A percentile compares a stretch with the other conserved stretches of the same genome.
Evolutionary conservation across 1,284 basidiomycete genomes (phyloP).

Genomic region (Ustilago lituana): DNA sequence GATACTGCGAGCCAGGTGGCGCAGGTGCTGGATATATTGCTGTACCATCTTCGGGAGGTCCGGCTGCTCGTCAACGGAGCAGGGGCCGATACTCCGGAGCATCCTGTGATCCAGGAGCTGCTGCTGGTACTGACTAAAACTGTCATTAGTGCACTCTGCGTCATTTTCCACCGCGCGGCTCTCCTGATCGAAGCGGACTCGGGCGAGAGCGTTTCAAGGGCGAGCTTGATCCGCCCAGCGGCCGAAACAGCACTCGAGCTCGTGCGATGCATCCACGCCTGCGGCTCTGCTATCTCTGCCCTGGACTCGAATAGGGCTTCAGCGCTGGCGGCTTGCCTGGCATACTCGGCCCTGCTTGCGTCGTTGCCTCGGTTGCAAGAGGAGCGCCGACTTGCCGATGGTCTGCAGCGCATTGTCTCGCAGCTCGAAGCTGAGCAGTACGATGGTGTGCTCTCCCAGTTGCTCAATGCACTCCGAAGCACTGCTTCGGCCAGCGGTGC

Average conservation of each 20-base stretch:
- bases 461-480: conserved; percentile 3
- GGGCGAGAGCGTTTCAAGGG: background rate
- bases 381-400: conserved; percentile 12
- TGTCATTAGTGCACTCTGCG: conserved; percentile 3
- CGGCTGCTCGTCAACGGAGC: background rate
- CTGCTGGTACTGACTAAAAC: background rate
- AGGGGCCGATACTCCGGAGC: background rate
- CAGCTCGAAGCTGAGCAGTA: conserved; percentile 12
- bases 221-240: conserved; percentile 9
- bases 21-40: conserved; percentile 13
- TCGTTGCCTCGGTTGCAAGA: conserved; percentile 19
- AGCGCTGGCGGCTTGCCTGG: conserved; percentile 5
- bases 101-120: background rate
- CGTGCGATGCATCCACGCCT: conserved; percentile 14
- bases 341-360: conserved; percentile 10
- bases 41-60: conserved; percentile 33
- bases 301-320: background rate
- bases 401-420: conserved; percentile 26
- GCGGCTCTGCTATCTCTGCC: background rate
- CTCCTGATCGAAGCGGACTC: background rate
- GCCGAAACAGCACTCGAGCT: conserved; percentile 24
- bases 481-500: background rate
- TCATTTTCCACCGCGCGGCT: conserved; percentile 5
- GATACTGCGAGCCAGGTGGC: background rate
- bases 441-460: conserved; percentile 7